Evolutionary conservation across 1,284 basidiomycete genomes (phyloP).

Genomic region (Rhodotorula sp.): DNA sequence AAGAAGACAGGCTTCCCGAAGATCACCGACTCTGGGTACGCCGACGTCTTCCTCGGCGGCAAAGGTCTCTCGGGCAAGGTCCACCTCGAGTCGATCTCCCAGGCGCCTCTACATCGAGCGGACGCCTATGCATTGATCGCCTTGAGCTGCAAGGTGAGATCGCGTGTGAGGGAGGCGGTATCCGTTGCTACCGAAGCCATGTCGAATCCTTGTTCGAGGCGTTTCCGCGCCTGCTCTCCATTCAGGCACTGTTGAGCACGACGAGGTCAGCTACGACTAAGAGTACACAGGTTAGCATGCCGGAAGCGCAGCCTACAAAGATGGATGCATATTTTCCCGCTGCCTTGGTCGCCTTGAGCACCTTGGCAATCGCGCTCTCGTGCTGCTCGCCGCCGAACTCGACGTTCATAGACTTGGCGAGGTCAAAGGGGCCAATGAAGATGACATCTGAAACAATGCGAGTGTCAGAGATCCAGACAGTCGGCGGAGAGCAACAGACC

Average conservation of each 20-base stretch:
- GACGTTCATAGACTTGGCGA: constrained; percentile 44
- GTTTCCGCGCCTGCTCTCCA: constrained; percentile 28
- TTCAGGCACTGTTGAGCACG: constrained; percentile 6
- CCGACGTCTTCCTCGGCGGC: constrained; percentile 84
- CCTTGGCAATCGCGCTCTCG: constrained; percentile 45
- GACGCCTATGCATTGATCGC: background rate
- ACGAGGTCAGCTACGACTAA: background rate
- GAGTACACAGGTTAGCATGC: constrained; percentile 1
- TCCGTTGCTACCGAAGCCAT: constrained; percentile 7
- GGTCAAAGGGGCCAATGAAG: constrained; percentile 48
- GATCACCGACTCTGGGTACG: constrained; percentile 82
- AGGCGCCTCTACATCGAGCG: too few relatives aligned
- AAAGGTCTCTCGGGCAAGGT: constrained; percentile 61
- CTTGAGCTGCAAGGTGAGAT: background rate
- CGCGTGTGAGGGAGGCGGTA: constrained; percentile 6
- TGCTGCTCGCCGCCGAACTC: constrained; percentile 42
- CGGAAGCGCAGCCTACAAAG: constrained; percentile 31
- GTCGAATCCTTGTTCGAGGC: constrained; percentile 39
- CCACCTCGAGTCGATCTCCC: constrained; percentile 27
- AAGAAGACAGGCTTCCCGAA: constrained; percentile 66
- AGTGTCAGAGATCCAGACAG: too few relatives aligned
- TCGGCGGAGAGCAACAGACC: background rate
- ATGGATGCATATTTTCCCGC: constrained; percentile 46
- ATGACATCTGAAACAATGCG: constrained; percentile 39
- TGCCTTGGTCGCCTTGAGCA: constrained; percentile 44